Evolutionary conservation across 371 early-diverging fungal species (phyloP).

Genomic region (Chytridium lagenaria): DNA sequence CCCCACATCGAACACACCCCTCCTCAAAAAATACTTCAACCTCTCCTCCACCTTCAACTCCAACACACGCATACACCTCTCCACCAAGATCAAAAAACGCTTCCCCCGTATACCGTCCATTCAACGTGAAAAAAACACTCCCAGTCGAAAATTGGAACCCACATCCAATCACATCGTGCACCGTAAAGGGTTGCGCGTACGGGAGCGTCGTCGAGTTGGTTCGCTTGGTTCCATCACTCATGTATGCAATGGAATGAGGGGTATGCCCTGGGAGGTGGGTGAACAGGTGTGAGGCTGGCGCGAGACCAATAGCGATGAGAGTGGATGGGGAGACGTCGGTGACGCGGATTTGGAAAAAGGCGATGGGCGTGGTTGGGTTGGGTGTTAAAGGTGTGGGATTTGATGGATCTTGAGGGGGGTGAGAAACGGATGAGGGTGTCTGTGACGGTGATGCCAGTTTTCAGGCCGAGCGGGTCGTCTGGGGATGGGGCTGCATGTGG

Average conservation of each 20-base stretch:
- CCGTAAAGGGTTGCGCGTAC: constrained; percentile 9
- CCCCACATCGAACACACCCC: too few species aligned
- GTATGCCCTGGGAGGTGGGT: constrained; percentile 2
- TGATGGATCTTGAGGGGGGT: background rate
- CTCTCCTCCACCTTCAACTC: too few species aligned
- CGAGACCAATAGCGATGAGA: too few species aligned
- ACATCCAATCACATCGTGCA: constrained; percentile 18
- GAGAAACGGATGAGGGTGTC: background rate
- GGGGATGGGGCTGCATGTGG: background rate
- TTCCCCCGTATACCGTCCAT: constrained; percentile 19
- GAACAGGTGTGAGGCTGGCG: too few species aligned
- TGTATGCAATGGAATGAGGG: background rate
- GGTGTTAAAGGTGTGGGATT: background rate
- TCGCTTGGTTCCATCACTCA: background rate
- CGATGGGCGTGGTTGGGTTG: background rate
- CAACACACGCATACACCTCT: too few species aligned
- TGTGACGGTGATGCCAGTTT: constrained; percentile 11
- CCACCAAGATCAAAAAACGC: constrained; percentile 21
- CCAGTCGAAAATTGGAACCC: constrained; percentile 6
- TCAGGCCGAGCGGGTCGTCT: constrained; percentile 23
- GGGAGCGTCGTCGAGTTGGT: background rate
- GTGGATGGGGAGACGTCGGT: background rate
- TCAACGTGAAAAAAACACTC: constrained; percentile 21
- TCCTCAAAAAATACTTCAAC: too few species aligned
- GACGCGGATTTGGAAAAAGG: background rate